Evolutionary conservation across 352 stramenopile genomes (phyloP), one percentile per base, ranked within the genome.

Genomic region (Halophytophthora batemanensis): DNA sequence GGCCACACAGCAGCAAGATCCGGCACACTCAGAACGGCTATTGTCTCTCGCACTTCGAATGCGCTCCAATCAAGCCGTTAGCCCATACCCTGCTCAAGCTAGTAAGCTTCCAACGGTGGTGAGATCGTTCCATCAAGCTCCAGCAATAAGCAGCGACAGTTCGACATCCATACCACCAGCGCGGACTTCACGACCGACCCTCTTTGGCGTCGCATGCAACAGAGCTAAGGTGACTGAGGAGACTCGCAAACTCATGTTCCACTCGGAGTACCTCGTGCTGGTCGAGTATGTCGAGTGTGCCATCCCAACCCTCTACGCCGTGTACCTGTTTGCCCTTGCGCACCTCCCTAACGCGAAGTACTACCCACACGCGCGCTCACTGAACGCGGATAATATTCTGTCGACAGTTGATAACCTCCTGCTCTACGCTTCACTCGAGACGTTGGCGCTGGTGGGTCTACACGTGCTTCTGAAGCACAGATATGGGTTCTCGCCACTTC

Each of bases 271-370:
- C 39, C 50, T 54, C 5, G 37, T 53, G 13, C 42, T 69, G 0
- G 42, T 61, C 3, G 46, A 64, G 36, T 72, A 66, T 18, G 52
- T 72, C 36, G 59, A 69, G 34, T 65, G 46, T 35, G 41, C 50
- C 6, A 48, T 72, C 1, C 63, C 63, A 5, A 46, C 53, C 5
- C 40, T 71, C 17, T 71, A 62, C 25, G 21, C 38, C 0, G 11
- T 56, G 2, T 66, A 71, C 29, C 23, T 60, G 3, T 19, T 42
- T 0, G 48, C 66, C n/a, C n/a, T 71, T 1, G 56, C 19, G 10
- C 39, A 62, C 5, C 41, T 65, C 11, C 43, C 49, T 17, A 33
- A 19, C 5, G 22, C 52, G 17, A 19, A 61, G 31, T 71, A 54
- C 18, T 71, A 61, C 2, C 45, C 59, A 2, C 50, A 69, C 21